Conservation (phyloP, 148 eudicot genomes). For the Limonium bicolor region DNA sequence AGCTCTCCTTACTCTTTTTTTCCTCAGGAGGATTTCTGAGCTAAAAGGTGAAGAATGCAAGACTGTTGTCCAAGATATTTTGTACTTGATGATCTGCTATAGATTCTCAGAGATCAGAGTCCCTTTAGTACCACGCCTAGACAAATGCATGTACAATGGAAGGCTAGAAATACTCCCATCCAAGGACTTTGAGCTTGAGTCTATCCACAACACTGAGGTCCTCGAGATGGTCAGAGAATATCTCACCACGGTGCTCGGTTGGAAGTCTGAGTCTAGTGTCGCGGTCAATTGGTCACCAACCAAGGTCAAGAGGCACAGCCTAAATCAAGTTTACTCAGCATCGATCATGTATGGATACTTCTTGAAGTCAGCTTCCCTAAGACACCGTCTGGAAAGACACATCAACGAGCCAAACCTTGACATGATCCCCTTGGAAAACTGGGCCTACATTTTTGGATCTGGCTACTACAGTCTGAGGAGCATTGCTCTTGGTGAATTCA, state of each 20-base stretch:
- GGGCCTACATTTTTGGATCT: slow-evolving; percentile 13
- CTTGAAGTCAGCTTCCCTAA: slow-evolving; percentile 57
- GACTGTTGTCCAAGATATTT: slow-evolving; percentile 48
- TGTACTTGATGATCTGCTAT: slow-evolving; percentile 49
- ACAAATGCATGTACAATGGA: slow-evolving; percentile 49
- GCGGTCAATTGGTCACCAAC: slow-evolving; percentile 47
- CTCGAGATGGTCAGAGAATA: slow-evolving; percentile 57
- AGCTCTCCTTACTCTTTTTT: neutral
- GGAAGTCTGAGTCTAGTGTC: slow-evolving; percentile 49
- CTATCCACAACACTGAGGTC: slow-evolving; percentile 49
- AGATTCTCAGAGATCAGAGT: slow-evolving; percentile 54
- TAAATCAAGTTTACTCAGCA: slow-evolving; percentile 33
- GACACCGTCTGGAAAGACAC: slow-evolving; percentile 39
- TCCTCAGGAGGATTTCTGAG: slow-evolving; percentile 8
- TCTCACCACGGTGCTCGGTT: slow-evolving; percentile 33
- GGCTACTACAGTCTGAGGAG: slow-evolving; percentile 15
- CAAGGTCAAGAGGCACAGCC: slow-evolving; percentile 18
- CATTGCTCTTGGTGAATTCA: slow-evolving; percentile 14
- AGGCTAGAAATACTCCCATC: slow-evolving; percentile 70
- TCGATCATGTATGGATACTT: slow-evolving; percentile 75
- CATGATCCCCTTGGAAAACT: slow-evolving; percentile 10
- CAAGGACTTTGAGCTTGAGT: slow-evolving; percentile 66
- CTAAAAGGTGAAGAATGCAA: slow-evolving; percentile 47
- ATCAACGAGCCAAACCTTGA: slow-evolving; percentile 12
- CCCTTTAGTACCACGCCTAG: slow-evolving; percentile 54